phyloP scores from a whole-genome alignment of 2,329 filamentous ascomycete species.

The Scytalidium sp. region DNA sequence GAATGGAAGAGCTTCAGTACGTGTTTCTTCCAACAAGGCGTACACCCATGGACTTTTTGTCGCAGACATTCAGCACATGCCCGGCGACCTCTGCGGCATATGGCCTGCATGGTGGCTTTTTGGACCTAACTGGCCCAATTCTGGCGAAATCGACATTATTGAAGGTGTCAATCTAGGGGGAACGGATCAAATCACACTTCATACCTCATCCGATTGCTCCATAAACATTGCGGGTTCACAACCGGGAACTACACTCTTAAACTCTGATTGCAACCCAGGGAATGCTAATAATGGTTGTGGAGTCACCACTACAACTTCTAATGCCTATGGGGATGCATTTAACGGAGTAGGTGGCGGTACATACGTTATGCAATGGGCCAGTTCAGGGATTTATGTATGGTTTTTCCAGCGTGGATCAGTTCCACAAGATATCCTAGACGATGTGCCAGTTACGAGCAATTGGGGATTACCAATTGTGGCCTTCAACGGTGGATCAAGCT shows the following conservation, averaged over 20 bases:
- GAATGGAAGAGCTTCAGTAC: conserved; percentile 56
- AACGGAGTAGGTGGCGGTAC: conserved; percentile 65
- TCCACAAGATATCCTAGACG: conserved; percentile 60
- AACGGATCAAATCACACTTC: conserved; percentile 59
- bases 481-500: conserved; percentile 60
- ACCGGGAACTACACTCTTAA: conserved; percentile 34
- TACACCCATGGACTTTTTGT: conserved; percentile 69
- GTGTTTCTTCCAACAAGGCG: conserved; percentile 60
- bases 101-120: conserved; percentile 71
- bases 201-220: conserved; percentile 49
- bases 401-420: conserved; percentile 68
- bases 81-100: conserved; percentile 64
- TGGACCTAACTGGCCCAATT: conserved; percentile 55
- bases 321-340: conserved; percentile 62
- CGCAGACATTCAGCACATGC: conserved; percentile 72
- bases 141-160: conserved; percentile 56
- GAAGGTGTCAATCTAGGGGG: conserved; percentile 65
- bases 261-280: conserved; percentile 40
- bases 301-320: conserved; percentile 34
- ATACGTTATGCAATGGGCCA: conserved; percentile 70
- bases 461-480: conserved; percentile 70
- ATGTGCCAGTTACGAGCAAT: conserved; percentile 55
- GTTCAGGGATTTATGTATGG: conserved; percentile 67
- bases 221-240: conserved; percentile 38
- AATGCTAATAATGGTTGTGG: conserved; percentile 39